Conservation (phyloP, 139 green algal species). For the Chlorella sp. region DNA sequence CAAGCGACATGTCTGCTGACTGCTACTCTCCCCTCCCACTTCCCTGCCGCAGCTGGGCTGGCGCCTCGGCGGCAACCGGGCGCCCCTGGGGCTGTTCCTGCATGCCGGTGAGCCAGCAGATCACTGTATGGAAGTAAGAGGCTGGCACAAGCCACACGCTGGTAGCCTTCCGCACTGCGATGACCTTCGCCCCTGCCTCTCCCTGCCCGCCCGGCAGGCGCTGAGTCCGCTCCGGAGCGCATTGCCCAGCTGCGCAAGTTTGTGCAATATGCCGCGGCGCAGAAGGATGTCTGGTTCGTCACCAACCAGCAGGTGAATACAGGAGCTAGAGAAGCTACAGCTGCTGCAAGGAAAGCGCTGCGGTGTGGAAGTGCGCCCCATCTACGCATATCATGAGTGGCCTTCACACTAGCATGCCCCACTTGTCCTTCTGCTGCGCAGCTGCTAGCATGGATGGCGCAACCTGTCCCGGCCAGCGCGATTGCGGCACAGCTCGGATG, state of each 20-base stretch:
- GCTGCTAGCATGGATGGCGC: no score
- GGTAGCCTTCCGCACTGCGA: neutral
- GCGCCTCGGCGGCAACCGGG: conserved; percentile 4
- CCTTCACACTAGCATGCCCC: no score
- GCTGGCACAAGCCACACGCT: neutral
- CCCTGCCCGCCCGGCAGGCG: no score
- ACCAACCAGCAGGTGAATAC: conserved; percentile 1
- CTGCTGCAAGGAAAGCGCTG: no score
- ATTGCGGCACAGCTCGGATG: no score
- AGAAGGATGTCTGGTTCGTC: neutral
- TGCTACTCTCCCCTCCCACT: neutral
- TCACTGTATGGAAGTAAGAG: neutral
- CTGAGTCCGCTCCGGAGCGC: neutral
- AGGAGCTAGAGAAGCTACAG: no score
- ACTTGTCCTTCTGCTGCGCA: no score
- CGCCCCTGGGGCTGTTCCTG: conserved; percentile 8
- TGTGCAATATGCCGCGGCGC: neutral
- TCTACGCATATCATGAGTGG: no score
- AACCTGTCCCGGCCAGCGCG: no score
- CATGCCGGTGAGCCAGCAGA: neutral
- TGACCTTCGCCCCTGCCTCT: neutral
- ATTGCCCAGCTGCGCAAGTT: neutral
- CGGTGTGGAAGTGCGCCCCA: no score
- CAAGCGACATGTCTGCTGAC: no score
- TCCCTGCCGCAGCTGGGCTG: neutral